A percentile compares a stretch with the other conserved stretches of the same genome.
Conservation (phyloP, 2,329 filamentous ascomycete species). For the Epichloe sylvatica region DNA sequence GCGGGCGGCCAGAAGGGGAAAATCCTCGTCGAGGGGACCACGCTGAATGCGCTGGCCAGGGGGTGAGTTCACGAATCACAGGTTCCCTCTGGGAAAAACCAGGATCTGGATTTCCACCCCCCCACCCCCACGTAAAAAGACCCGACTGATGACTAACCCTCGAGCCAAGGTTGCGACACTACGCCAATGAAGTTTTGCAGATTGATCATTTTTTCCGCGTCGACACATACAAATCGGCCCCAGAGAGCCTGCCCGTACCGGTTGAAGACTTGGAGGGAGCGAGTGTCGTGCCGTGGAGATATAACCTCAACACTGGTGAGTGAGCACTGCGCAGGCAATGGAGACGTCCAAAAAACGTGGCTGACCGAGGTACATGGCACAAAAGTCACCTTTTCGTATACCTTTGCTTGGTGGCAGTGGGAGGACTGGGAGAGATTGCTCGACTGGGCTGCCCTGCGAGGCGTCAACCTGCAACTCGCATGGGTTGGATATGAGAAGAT, state of each 20-base stretch:
- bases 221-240: constrained; percentile 1
- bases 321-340: neutral
- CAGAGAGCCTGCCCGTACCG: constrained; percentile 3
- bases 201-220: constrained; percentile 10
- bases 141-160: neutral
- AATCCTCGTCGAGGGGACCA: constrained; percentile 10
- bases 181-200: constrained; percentile 9
- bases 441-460: constrained; percentile 38
- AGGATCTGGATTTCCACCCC: neutral
- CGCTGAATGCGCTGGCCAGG: constrained; percentile 11
- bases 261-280: constrained; percentile 4
- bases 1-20: constrained; percentile 3
- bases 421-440: constrained; percentile 38
- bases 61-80: constrained; percentile 6
- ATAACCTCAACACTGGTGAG: constrained; percentile 36
- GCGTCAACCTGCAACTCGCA: constrained; percentile 36
- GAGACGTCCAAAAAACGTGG: neutral
- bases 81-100: too few species aligned
- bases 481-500: constrained; percentile 39
- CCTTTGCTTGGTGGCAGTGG: constrained; percentile 37
- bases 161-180: constrained; percentile 8
- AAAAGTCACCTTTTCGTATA: constrained; percentile 37
- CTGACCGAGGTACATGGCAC: neutral
- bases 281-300: constrained; percentile 15
- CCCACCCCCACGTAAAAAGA: too few species aligned